Conservation (phyloP, 352 stramenopile species). For the Phytopythium delawarense region DNA sequence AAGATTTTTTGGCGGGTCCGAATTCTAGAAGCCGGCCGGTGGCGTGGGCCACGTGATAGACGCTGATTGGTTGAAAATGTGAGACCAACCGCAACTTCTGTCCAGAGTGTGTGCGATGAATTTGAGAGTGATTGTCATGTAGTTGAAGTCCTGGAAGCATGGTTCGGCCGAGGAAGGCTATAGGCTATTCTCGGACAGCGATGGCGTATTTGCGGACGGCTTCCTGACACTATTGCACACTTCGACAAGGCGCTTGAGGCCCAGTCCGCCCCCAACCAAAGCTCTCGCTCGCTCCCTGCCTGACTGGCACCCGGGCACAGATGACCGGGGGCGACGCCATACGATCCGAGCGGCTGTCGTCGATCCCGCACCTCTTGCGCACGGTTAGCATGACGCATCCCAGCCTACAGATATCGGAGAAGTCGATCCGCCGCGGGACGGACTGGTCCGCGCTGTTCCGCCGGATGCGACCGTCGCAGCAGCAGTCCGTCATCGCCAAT, state of each 20-base stretch:
- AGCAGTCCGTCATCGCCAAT: conserved; percentile 17
- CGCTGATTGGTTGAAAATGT: conserved; percentile 19
- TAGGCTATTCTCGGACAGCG: neutral
- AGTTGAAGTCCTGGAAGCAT: neutral
- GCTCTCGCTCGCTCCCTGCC: neutral
- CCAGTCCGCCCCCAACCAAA: neutral
- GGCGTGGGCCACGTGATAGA: conserved; percentile 18
- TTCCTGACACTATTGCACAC: neutral
- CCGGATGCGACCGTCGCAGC: conserved; percentile 1
- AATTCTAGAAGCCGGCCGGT: neutral
- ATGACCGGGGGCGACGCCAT: neutral
- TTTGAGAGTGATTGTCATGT: neutral
- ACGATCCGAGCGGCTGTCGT: neutral
- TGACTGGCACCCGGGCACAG: neutral
- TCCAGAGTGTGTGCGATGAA: neutral
- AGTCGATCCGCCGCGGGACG: conserved; percentile 5
- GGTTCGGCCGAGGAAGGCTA: neutral
- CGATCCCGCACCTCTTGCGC: neutral
- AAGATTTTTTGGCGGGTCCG: neutral
- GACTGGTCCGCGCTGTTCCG: conserved; percentile 19
- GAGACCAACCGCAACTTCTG: neutral
- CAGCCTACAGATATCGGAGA: neutral
- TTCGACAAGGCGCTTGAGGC: neutral
- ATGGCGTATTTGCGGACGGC: neutral
- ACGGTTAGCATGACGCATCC: neutral